These are phyloP conservation scores for cucumber (Cucumis sativus) DNA, from an alignment of 306 rosid species.

Conservation along the genomic window Cucumber_9930_V3 NC_026657.2:9124501-9125000, in stretches of 20 bases:
- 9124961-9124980: constrained; percentile 3
- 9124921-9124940: neutral
- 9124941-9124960: neutral
- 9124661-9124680: too few relatives aligned
- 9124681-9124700: neutral
- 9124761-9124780: neutral
- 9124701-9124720: neutral
- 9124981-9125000: neutral
- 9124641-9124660: too few relatives aligned
- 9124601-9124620: too few relatives aligned
- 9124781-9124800: constrained; percentile 24
- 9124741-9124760: neutral
- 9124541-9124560: too few relatives aligned
- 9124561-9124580: too few relatives aligned
- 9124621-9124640: too few relatives aligned
- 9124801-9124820: constrained; percentile 48
- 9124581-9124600: too few relatives aligned
- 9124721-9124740: neutral
- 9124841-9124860: constrained; percentile 19
- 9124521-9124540: too few relatives aligned
- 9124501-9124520: too few relatives aligned
- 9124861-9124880: constrained; percentile 33
- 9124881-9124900: constrained; percentile 13
- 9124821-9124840: constrained; percentile 26
- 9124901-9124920: neutral